A percentile compares a stretch with the other conserved stretches of the same genome.
Evolutionary conservation across 1,139 yeast genomes (phyloP).

Genomic region (Trichomonascaceae sp.): DNA sequence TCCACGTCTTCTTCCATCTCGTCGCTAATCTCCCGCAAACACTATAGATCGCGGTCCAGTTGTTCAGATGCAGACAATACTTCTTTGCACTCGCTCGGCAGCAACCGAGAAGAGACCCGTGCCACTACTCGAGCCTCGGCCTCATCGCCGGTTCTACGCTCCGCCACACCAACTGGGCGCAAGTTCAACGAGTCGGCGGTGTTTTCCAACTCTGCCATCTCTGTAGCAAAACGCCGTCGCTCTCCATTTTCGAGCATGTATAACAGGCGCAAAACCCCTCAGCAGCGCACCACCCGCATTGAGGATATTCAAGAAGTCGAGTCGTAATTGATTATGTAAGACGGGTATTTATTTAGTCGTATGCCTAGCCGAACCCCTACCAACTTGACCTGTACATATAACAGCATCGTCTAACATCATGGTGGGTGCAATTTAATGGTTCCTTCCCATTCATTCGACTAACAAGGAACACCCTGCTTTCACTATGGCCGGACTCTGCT

Average conservation of each 20-base stretch:
- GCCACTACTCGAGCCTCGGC: constrained; percentile 2
- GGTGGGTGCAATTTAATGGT: no score
- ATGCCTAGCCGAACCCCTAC: no score
- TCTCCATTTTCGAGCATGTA: constrained; percentile 5
- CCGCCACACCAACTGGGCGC: constrained; percentile 6
- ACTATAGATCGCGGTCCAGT: constrained; percentile 17
- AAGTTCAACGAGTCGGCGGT: constrained; percentile 16
- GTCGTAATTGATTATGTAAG: no score
- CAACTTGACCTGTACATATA: no score
- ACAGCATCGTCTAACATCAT: no score
- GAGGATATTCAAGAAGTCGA: no score
- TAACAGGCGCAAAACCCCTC: no score
- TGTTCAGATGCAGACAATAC: constrained; percentile 22
- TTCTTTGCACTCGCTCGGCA: constrained; percentile 16
- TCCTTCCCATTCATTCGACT: constrained; percentile 1
- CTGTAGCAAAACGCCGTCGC: constrained; percentile 2
- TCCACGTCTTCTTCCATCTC: constrained; percentile 25
- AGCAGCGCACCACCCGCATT: no score
- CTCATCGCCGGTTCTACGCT: constrained; percentile 5
- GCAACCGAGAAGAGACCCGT: no score
- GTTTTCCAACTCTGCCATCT: constrained; percentile 5
- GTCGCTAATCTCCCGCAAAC: constrained; percentile 15
- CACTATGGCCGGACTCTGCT: constrained; percentile 61
- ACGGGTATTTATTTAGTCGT: no score
- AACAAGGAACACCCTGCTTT: constrained; percentile 45